A percentile compares a stretch with the other conserved stretches of the same genome.
phyloP scores from a whole-genome alignment of 2,329 filamentous ascomycete genomes.

The Exophiala sp. region DNA sequence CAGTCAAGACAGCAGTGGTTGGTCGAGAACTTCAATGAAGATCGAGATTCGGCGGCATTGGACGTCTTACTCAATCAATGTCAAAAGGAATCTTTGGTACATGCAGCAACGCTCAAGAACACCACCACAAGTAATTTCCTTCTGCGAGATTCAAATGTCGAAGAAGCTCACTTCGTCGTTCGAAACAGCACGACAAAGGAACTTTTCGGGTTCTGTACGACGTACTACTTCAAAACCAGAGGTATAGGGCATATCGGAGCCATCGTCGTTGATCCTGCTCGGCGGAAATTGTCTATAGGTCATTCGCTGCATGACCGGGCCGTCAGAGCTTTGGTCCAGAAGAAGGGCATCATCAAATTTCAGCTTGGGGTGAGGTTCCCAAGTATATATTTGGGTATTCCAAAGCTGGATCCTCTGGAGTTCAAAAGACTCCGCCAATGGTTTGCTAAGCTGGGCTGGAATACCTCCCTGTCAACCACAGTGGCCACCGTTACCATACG shows the following conservation, averaged over 20 bases:
- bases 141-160: conserved; percentile 64
- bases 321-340: conserved; percentile 69
- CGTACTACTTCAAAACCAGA: conserved; percentile 71
- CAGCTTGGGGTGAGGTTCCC: conserved; percentile 79
- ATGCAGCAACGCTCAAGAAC: conserved; percentile 49
- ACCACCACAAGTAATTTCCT: conserved; percentile 74
- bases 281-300: conserved; percentile 85
- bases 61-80: conserved; percentile 71
- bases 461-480: conserved; percentile 61
- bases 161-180: conserved; percentile 86
- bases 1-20: conserved; percentile 95
- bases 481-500: conserved; percentile 71
- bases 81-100: conserved; percentile 54
- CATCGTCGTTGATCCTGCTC: conserved; percentile 82
- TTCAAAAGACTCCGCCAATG: conserved; percentile 65
- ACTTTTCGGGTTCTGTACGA: conserved; percentile 87
- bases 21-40: conserved; percentile 80
- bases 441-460: conserved; percentile 91
- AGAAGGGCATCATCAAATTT: conserved; percentile 69
- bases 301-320: conserved; percentile 84
- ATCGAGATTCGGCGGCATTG: conserved; percentile 69
- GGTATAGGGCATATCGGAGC: conserved; percentile 74
- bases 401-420: conserved; percentile 60
- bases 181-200: conserved; percentile 89
- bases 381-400: conserved; percentile 82